These are phyloP conservation scores for Rhodotorula diobovata DNA, from an alignment of 768 basidiomycete species.

Conservation along the genomic window DNA sequence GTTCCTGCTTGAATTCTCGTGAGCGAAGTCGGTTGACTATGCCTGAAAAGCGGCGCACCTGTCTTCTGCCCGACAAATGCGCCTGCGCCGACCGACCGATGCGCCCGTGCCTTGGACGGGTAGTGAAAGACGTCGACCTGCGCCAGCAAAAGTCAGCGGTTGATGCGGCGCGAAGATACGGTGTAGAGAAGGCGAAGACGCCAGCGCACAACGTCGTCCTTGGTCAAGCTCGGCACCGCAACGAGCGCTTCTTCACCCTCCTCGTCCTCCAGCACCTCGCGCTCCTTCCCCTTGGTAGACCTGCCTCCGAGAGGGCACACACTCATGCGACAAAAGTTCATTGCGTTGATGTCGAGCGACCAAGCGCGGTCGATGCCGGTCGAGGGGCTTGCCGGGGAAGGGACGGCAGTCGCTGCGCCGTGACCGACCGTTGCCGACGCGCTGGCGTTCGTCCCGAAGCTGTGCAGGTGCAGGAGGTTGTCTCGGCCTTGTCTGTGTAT, in stretches of 20 bases:
- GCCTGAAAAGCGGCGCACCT: conserved; percentile 49
- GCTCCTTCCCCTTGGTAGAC: neutral
- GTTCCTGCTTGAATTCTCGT: conserved; percentile 56
- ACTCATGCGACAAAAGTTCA: conserved; percentile 90
- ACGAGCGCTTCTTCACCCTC: conserved; percentile 62
- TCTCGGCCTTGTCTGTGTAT: conserved; percentile 69
- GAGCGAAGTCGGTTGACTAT: neutral
- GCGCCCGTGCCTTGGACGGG: conserved; percentile 63
- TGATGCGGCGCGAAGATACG: too few species aligned
- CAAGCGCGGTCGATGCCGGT: conserved; percentile 57
- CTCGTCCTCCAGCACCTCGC: conserved; percentile 10
- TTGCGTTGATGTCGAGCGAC: conserved; percentile 81
- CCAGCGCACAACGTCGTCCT: conserved; percentile 68
- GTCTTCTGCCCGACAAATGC: conserved; percentile 51
- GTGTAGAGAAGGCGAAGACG: neutral
- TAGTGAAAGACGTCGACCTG: conserved; percentile 85
- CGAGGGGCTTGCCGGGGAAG: conserved; percentile 46
- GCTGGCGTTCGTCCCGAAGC: conserved; percentile 46
- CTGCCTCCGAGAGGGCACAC: conserved; percentile 51
- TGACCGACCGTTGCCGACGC: neutral
- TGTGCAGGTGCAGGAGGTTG: conserved; percentile 77
- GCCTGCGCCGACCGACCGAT: conserved; percentile 75
- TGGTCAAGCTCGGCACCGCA: conserved; percentile 80
- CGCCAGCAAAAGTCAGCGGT: neutral
- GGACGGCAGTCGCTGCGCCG: conserved; percentile 50